Percentiles rank a stretch among this genome's conserved stretches.
These are phyloP conservation scores for Cladophialophora exuberans DNA, from an alignment of 2,329 filamentous ascomycete species.

Conservation along the genomic window DNA sequence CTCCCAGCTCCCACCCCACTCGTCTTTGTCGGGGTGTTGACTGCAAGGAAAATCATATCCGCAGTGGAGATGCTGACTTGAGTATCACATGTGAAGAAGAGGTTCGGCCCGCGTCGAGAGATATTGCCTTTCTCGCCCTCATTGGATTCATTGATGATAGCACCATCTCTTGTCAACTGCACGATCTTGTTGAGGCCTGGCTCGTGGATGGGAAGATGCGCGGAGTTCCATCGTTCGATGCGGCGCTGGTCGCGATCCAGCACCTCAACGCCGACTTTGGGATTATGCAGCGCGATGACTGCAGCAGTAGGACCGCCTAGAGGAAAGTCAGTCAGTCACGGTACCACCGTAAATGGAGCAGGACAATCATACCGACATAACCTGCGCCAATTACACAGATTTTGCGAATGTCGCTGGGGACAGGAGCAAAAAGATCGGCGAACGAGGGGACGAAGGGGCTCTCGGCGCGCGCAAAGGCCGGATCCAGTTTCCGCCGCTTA, in stretches of 20 bases:
- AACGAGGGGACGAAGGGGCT: slow-evolving; percentile 12
- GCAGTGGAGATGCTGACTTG: slow-evolving; percentile 65
- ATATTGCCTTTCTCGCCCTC: slow-evolving; percentile 33
- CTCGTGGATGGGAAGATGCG: slow-evolving; percentile 75
- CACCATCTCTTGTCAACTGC: slow-evolving; percentile 48
- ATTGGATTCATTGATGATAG: slow-evolving; percentile 21
- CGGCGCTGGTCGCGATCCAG: slow-evolving; percentile 69
- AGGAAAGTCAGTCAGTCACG: background rate
- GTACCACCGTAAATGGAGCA: background rate
- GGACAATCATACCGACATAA: slow-evolving; percentile 66
- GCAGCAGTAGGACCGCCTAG: slow-evolving; percentile 74
- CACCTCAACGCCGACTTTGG: slow-evolving; percentile 71
- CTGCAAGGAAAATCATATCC: slow-evolving; percentile 74
- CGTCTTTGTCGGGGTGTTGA: slow-evolving; percentile 79
- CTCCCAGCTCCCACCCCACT: slow-evolving; percentile 70
- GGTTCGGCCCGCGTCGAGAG: slow-evolving; percentile 62
- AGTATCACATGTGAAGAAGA: slow-evolving; percentile 74
- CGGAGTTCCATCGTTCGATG: slow-evolving; percentile 74
- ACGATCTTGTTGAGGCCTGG: slow-evolving; percentile 71
- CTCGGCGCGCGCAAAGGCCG: slow-evolving; percentile 3
- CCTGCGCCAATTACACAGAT: slow-evolving; percentile 77
- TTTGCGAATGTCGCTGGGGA: slow-evolving; percentile 34
- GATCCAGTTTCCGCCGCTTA: slow-evolving; percentile 5
- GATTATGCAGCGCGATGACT: slow-evolving; percentile 74
- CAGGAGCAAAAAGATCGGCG: slow-evolving; percentile 7